Evolutionary conservation across 176 grass and related monocot species (phyloP).

Genomic region (Bonia amplexicaulis): DNA sequence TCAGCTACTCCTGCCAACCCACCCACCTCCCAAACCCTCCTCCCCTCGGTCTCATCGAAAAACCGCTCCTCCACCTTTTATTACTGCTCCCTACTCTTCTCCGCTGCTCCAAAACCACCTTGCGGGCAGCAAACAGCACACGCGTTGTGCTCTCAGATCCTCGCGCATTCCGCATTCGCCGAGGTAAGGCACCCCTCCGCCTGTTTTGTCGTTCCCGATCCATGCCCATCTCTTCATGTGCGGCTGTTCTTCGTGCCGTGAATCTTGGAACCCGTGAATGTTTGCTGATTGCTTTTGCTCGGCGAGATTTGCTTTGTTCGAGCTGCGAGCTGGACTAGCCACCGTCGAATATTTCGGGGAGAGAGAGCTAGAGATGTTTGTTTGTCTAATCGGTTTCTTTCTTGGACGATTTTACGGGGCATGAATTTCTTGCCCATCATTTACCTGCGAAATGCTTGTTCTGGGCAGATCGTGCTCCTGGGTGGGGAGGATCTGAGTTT

Average conservation of each 20-base stretch:
- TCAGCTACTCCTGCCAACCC: constrained; percentile 18
- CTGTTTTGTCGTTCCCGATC: background rate
- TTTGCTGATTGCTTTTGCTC: background rate
- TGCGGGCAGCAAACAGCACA: background rate
- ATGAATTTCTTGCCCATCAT: background rate
- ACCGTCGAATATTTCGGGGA: too few relatives aligned
- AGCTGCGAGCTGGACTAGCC: background rate
- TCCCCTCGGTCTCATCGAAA: constrained; percentile 43
- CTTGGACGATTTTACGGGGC: background rate
- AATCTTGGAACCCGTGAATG: background rate
- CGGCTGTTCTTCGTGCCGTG: too few relatives aligned
- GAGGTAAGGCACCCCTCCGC: background rate
- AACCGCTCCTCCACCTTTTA: constrained; percentile 9
- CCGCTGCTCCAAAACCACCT: constrained; percentile 6
- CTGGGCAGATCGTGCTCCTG: background rate
- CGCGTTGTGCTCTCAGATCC: constrained; percentile 20
- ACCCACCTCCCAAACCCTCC: background rate
- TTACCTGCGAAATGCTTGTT: background rate
- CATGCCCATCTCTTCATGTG: background rate
- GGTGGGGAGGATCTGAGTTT: background rate
- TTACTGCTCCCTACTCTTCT: background rate
- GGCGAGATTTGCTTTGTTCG: background rate
- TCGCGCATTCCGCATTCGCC: background rate
- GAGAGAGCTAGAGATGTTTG: background rate
- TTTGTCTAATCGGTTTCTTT: background rate